A percentile compares a stretch with the other conserved stretches of the same genome.
phyloP scores from a whole-genome alignment of 495 filamentous ascomycete genomes.

The Podospora australis region DNA sequence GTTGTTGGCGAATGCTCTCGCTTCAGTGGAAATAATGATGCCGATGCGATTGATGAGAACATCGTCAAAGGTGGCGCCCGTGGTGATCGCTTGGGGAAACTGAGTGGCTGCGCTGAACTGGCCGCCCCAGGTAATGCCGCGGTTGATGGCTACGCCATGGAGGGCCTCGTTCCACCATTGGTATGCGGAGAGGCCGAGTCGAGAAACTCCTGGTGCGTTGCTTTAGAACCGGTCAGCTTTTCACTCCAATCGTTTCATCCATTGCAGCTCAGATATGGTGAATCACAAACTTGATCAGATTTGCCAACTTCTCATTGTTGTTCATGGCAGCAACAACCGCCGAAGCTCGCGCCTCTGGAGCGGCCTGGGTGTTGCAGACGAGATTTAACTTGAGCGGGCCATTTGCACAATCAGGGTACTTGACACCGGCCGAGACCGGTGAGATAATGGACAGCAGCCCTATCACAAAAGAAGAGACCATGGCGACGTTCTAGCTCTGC shows the following conservation, averaged over 20 bases:
- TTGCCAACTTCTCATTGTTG: slow-evolving; percentile 35
- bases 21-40: slow-evolving; percentile 51
- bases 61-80: slow-evolving; percentile 43
- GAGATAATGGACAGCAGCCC: not conserved
- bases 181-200: slow-evolving; percentile 39
- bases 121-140: slow-evolving; percentile 24
- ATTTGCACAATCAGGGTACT: slow-evolving; percentile 27
- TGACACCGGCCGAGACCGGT: slow-evolving; percentile 6
- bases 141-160: slow-evolving; percentile 37
- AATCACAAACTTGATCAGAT: slow-evolving; percentile 35
- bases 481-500: not conserved
- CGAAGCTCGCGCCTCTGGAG: slow-evolving; percentile 36
- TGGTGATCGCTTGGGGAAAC: slow-evolving; percentile 42
- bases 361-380: slow-evolving; percentile 43
- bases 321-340: slow-evolving; percentile 37
- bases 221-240: too few relatives aligned
- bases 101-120: slow-evolving; percentile 41
- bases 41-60: slow-evolving; percentile 35
- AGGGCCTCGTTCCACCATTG: slow-evolving; percentile 50
- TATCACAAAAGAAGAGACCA: not conserved
- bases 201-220: slow-evolving; percentile 27
- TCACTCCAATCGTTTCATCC: too few relatives aligned
- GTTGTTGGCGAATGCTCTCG: slow-evolving; percentile 59
- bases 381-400: slow-evolving; percentile 30
- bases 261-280: too few relatives aligned